phyloP scores from a whole-genome alignment of 2,329 filamentous ascomycete genomes.

The Balansia obtecta region DNA sequence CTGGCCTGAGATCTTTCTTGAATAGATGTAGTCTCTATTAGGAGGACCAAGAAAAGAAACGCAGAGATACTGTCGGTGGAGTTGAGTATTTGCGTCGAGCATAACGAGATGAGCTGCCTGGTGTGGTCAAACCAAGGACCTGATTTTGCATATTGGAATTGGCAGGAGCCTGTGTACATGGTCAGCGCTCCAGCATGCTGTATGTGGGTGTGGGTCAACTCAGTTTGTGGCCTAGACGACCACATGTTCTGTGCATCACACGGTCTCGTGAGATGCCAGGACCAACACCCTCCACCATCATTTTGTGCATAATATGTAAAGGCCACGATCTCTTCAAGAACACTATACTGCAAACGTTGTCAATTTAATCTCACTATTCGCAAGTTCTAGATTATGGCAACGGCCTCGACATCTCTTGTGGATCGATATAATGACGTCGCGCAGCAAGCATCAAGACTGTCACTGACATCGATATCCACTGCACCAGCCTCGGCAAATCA shows the following conservation, averaged over 20 bases:
- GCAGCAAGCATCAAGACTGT: conserved; percentile 14
- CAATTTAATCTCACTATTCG: neutral
- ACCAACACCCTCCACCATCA: neutral
- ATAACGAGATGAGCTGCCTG: neutral
- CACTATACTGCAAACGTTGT: neutral
- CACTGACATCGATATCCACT: conserved; percentile 12
- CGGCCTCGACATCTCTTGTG: conserved; percentile 15
- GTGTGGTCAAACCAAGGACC: neutral
- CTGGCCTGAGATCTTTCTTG: neutral
- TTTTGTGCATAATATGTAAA: neutral
- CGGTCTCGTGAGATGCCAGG: neutral
- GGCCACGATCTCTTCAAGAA: neutral
- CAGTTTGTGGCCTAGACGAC: neutral
- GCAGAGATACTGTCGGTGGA: neutral
- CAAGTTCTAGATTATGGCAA: neutral
- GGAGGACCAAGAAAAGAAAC: neutral
- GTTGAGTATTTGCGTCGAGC: neutral
- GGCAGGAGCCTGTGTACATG: neutral
- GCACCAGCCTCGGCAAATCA: conserved; percentile 21
- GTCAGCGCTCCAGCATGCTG: neutral
- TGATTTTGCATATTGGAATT: neutral
- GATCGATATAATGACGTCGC: conserved; percentile 15
- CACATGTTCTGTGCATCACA: neutral
- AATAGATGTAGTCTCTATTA: neutral
- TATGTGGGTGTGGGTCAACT: neutral